Percentiles rank a stretch among this genome's conserved stretches.
Evolutionary conservation across 2,329 filamentous ascomycete species (phyloP).

Genomic region (Grosmannia clavigera): DNA sequence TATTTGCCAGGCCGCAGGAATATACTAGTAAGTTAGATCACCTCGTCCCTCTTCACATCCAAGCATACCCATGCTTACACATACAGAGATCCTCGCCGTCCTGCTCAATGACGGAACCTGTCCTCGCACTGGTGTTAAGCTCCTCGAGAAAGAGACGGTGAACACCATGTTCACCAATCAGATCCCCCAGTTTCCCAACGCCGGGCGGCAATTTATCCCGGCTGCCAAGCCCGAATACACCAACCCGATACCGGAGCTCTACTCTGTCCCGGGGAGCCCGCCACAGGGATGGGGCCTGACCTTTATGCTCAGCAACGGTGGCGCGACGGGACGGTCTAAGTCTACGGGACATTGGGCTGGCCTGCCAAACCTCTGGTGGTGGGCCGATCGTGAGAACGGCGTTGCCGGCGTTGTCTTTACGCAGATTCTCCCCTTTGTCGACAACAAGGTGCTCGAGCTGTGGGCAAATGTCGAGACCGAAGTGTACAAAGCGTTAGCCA

Average conservation of each 20-base stretch:
- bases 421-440: slow-evolving; percentile 33
- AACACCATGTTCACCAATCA: slow-evolving; percentile 51
- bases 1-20: slow-evolving; percentile 29
- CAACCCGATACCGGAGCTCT: slow-evolving; percentile 34
- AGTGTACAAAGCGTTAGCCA: slow-evolving; percentile 17
- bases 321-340: slow-evolving; percentile 33
- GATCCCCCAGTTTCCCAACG: slow-evolving; percentile 37
- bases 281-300: slow-evolving; percentile 51
- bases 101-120: slow-evolving; percentile 49
- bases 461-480: slow-evolving; percentile 23
- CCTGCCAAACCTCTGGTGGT: slow-evolving; percentile 45
- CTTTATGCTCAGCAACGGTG: slow-evolving; percentile 35
- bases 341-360: slow-evolving; percentile 42
- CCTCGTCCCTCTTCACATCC: not conserved
- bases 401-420: slow-evolving; percentile 34
- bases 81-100: slow-evolving; percentile 39
- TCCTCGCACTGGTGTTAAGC: slow-evolving; percentile 36
- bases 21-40: slow-evolving; percentile 16
- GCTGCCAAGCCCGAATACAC: slow-evolving; percentile 32
- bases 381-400: slow-evolving; percentile 43
- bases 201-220: slow-evolving; percentile 28
- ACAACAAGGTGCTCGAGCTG: slow-evolving; percentile 23
- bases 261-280: slow-evolving; percentile 25
- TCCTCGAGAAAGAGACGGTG: slow-evolving; percentile 43
- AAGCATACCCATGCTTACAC: not conserved